These are phyloP conservation scores for Triticum turgidum DNA, from an alignment of 176 grass and related monocot genomes.

Conservation along the genomic window DNA sequence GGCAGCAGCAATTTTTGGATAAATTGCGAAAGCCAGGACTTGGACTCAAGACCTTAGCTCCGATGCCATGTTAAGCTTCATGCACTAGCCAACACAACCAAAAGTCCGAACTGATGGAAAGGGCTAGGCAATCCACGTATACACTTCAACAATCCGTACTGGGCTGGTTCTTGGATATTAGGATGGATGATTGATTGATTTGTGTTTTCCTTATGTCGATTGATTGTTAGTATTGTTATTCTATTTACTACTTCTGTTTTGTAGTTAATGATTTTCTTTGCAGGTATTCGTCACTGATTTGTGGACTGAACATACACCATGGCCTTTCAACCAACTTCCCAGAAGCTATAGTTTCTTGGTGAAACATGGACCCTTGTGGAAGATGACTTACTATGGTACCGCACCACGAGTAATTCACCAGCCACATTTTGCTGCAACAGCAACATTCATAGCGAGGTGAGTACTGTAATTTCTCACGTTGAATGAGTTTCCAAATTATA, in stretches of 20 bases:
- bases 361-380: constrained; percentile 94
- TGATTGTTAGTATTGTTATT: neutral
- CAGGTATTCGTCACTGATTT: constrained; percentile 94
- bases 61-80: no score
- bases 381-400: constrained; percentile 94
- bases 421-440: constrained; percentile 95
- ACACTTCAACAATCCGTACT: no score
- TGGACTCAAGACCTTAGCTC: no score
- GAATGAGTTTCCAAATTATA: neutral
- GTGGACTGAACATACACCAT: constrained; percentile 94
- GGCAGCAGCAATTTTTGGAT: no score
- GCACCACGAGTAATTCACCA: constrained; percentile 88
- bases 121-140: no score
- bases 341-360: constrained; percentile 99
- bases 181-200: neutral
- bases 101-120: no score
- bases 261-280: constrained; percentile 13
- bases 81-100: no score
- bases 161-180: no score
- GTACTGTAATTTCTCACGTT: constrained; percentile 19
- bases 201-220: neutral
- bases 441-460: constrained; percentile 94
- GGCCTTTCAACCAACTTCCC: constrained; percentile 98
- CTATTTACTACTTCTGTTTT: neutral
- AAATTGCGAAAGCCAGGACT: no score